A percentile compares a stretch with the other conserved stretches of the same genome.
These are phyloP conservation scores for Talaromyces sp. DNA, from an alignment of 2,329 filamentous ascomycete genomes.

Conservation along the genomic window DNA sequence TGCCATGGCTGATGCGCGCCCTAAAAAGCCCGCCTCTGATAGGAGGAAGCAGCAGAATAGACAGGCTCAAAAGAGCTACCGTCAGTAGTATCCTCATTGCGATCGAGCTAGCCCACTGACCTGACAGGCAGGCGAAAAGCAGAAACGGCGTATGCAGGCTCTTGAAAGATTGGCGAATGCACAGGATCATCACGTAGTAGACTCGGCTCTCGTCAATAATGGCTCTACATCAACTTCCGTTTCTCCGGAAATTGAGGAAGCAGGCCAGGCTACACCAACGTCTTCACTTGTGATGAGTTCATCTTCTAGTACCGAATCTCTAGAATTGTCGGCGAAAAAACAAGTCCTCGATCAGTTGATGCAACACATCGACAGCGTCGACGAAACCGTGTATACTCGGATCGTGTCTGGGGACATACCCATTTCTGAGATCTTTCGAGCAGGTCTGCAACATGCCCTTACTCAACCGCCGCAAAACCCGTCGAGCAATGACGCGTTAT, in stretches of 20 bases:
- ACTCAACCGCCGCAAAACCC: too few species aligned
- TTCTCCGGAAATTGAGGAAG: too few species aligned
- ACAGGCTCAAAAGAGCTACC: slow-evolving; percentile 10
- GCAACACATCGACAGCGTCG: neutral
- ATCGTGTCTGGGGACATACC: neutral
- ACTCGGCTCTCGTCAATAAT: too few species aligned
- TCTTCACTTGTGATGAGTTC: too few species aligned
- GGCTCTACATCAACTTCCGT: too few species aligned
- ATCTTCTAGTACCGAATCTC: neutral
- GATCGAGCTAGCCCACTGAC: neutral
- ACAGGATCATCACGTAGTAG: neutral
- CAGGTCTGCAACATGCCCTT: neutral
- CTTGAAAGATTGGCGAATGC: neutral
- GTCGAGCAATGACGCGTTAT: too few species aligned
- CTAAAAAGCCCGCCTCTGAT: slow-evolving; percentile 9
- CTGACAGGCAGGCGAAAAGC: neutral
- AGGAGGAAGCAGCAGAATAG: slow-evolving; percentile 39
- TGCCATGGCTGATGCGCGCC: neutral
- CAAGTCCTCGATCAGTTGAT: neutral
- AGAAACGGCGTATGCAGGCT: slow-evolving; percentile 2
- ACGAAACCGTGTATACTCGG: neutral
- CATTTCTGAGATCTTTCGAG: slow-evolving; percentile 1
- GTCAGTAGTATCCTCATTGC: slow-evolving; percentile 11
- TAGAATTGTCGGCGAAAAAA: neutral
- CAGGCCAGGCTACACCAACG: too few species aligned